Evolutionary conservation across 2,329 filamentous ascomycete genomes (phyloP).

Genomic region (Paecilomyces dactylethromorphus): DNA sequence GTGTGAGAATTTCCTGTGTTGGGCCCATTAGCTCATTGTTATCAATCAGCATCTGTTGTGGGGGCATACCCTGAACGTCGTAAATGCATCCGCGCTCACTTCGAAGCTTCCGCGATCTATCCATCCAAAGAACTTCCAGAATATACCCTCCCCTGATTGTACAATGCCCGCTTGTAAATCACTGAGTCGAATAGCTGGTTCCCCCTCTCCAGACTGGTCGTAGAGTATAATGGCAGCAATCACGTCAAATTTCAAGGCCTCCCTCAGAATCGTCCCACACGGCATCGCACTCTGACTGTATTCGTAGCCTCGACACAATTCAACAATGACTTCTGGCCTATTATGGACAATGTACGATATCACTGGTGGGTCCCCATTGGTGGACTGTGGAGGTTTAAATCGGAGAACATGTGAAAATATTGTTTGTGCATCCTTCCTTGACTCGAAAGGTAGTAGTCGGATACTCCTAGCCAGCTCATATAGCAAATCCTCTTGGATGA

Average conservation of each 20-base stretch:
- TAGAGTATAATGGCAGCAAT: conserved; percentile 88
- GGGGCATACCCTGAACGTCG: conserved; percentile 72
- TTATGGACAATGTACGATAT: conserved; percentile 83
- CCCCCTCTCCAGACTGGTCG: conserved; percentile 72
- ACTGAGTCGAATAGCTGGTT: conserved; percentile 67
- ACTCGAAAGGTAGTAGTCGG: conserved; percentile 85
- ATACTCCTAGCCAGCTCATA: conserved; percentile 77
- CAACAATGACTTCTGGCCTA: conserved; percentile 78
- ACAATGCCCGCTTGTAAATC: conserved; percentile 69
- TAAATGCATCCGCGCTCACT: conserved; percentile 94
- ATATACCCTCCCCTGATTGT: conserved; percentile 75
- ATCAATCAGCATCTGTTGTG: not conserved
- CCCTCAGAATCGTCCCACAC: conserved; percentile 80
- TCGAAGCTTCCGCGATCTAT: conserved; percentile 96
- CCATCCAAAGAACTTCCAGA: conserved; percentile 97
- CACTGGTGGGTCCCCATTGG: conserved; percentile 71
- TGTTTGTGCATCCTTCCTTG: conserved; percentile 89
- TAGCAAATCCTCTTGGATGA: conserved; percentile 85
- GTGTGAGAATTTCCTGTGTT: conserved; percentile 77
- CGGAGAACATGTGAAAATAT: conserved; percentile 94
- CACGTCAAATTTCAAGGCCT: conserved; percentile 84
- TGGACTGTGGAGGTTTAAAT: conserved; percentile 65
- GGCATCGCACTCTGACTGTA: conserved; percentile 85
- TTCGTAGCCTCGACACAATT: conserved; percentile 83
- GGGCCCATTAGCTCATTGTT: conserved; percentile 5